Percentiles rank a stretch among this genome's conserved stretches.
phyloP scores from a whole-genome alignment of 1,284 basidiomycete species.

The Cystobasidium slooffiae region DNA sequence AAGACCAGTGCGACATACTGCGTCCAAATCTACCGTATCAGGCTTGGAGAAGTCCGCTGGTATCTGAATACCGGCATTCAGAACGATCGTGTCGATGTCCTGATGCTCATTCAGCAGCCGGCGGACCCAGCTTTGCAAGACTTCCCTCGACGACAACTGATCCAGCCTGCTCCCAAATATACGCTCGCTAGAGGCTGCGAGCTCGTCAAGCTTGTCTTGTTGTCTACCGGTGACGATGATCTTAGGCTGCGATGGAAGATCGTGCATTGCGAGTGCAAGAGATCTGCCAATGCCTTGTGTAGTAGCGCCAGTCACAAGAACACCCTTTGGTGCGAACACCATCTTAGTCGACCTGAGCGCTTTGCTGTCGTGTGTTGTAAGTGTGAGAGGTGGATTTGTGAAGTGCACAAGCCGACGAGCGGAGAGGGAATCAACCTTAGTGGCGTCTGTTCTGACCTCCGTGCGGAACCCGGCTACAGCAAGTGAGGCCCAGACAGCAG shows the following conservation, averaged over 20 bases:
- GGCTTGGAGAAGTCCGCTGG: conserved; percentile 63
- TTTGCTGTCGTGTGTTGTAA: not conserved
- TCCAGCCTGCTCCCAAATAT: conserved; percentile 27
- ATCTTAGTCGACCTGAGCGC: conserved; percentile 51
- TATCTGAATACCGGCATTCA: conserved; percentile 65
- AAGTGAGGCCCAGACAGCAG: no score
- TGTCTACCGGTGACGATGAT: conserved; percentile 66
- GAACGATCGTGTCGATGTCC: conserved; percentile 63
- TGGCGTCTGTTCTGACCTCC: no score
- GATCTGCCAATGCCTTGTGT: conserved; percentile 65
- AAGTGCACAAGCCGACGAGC: no score
- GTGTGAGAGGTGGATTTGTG: no score
- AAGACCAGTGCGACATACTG: not conserved
- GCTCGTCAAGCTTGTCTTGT: conserved; percentile 52
- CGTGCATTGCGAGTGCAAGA: conserved; percentile 59
- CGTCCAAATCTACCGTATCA: conserved; percentile 61
- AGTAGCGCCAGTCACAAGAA: conserved; percentile 68
- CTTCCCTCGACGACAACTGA: conserved; percentile 17
- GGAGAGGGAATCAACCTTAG: no score
- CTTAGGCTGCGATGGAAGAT: conserved; percentile 55
- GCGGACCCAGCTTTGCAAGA: conserved; percentile 52
- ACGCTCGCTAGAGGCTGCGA: conserved; percentile 58
- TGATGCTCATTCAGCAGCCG: conserved; percentile 61
- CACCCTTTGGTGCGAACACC: conserved; percentile 63
- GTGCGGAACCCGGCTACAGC: no score